Base-by-base conservation (phyloP, 2,329 filamentous ascomycete genomes). In the Pseudogymnoascus sp. region DNA sequence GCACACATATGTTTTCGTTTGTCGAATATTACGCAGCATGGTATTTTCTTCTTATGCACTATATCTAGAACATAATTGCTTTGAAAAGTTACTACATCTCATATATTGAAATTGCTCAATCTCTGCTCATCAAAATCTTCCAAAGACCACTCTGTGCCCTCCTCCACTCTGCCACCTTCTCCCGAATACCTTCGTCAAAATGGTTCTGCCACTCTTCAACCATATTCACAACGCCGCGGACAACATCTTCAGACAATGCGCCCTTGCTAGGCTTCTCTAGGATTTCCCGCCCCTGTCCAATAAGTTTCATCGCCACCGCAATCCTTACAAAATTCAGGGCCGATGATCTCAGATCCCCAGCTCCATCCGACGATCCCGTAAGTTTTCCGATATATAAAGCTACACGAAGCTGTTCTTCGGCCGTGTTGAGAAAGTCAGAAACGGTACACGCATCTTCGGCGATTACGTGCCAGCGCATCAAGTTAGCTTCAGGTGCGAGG, bases 161-260 rank as follows among this genome's bases (percentile, higher is more conserved):
- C 40, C n/a, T 64, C 65, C 64, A 67, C n/a, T 63, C 56, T 10
- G 14, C 64, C 25, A 64, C 60, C 60, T 62, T 62, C 38, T 66
- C 61, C 31, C 64, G 60, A 21, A 67, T 50, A 38, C n/a, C 56
- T 56, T 64, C 62, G 16, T 66, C 61, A 11, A 10, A 36, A 64
- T 42, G 21, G 46, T 12, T 50, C 37, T 66, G 23, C 66, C 66
- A 67, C 63, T 25, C 56, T n/a, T 37, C 11, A 16, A 66, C 44
- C 59, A 14, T 63, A 16, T 60, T 31, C 59, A 28, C 44, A 23
- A 66, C 12, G 11, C 23, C 23, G 18, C 12, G 3, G 4, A 62
- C 18, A 59, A 62, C 7, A 56, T 61, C 42, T n/a, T 44, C 14
- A 11, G 21, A 16, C 25, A 36, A 21, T 23, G 23, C 36, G 21